Base-by-base conservation (phyloP, 352 stramenopile species). In the Phytophthora citrophthora region DNA sequence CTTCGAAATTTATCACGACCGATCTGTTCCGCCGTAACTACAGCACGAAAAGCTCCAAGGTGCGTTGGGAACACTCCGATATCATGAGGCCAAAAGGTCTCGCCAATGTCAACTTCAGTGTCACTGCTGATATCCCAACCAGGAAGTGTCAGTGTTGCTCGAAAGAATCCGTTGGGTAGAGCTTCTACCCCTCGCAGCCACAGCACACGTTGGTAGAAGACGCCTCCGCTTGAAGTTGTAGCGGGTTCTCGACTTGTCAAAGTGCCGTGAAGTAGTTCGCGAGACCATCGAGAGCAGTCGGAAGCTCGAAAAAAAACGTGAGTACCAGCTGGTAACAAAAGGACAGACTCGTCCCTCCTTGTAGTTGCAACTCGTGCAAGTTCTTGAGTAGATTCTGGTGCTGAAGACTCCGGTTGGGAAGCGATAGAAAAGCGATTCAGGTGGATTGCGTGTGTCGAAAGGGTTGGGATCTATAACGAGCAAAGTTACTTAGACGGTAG, bases 161-260 rank as follows among this genome's bases (percentile, higher is more conserved):
- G 77, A 54, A 79, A 92, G 41, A 84, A 86, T 12, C 81, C 76
- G 48, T 92, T 91, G 2, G 77, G 64, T n/a, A 94, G 61, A 23
- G 78, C 54, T 47, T 89, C 67, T 10, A 94, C 77, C 4, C 83
- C 85, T 49, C 85, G 72, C 3, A 94, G 55, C 83, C 81, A 94
- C 13, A 92, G 54, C 34, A 94, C 65, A 8, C 83, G 85, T 38
- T 88, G 80, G 47, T 79, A 92, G 39, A 72, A 72, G 4, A 27
- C 56, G 12, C 32, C 49, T 6, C 51, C 66, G 26, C 20, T 56
- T 5, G 61, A 56, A 2, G 39, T 61, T 5, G 58, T 73, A n/a
- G 57, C 56, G 38, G 61, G 27, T 11, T 56, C 54, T 11, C 24
- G 57, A 20, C 24, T 64, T 16, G 52, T 43, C 7, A 61, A 66